Evolutionary conservation across 2,329 filamentous ascomycete genomes (phyloP), one percentile per base, ranked within the genome.

Genomic region (Colletotrichum paranaense): DNA sequence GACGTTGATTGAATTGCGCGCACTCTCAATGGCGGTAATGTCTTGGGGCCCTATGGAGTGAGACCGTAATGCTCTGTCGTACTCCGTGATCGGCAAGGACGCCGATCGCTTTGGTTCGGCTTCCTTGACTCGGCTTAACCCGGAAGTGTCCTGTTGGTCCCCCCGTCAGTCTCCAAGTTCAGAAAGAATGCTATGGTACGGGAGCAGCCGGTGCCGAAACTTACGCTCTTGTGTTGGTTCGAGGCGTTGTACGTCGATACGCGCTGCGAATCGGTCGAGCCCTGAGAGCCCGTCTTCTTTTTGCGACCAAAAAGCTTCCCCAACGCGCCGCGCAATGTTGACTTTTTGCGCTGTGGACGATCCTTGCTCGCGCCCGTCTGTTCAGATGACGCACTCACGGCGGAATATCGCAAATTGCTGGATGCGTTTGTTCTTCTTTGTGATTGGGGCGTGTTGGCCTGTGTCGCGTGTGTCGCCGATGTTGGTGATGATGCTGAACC

Each of bases 21-120:
- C 87, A 70, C 85, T 89, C 69, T 88, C 86, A 28, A 88, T 89
- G 49, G 85, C 86, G 42, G 85, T 82, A 28, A 88, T 87, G 76
- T 90, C 88, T 49, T 89, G 86, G 2, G 87, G 86, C 1, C 89
- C 88, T 53, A 91, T 82, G 2, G 90, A 91, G 78, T 92, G 90
- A 14, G 90, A 92, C 57, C 90, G 86, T 49, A 92, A 78, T 2
- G 90, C 90, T 56, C 88, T 85, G 74, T 91, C 89, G 74, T 87
- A 90, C 76, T 92, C 90, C 58, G 87, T 90, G 63, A 92, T 86
- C 9, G 90, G 90, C 38, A 91, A 77, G 5, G 91, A 92, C 5
- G 85, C 85, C 8, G 90, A 90, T 68, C 90, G 87, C 77, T 91
- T 89, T 22, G 84, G 81, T 74, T 86, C 86, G 72, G 59, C 77